Percentiles rank a stretch among this genome's conserved stretches.
Evolutionary conservation across 768 basidiomycete species (phyloP).

Genomic region (Suillus subluteus): DNA sequence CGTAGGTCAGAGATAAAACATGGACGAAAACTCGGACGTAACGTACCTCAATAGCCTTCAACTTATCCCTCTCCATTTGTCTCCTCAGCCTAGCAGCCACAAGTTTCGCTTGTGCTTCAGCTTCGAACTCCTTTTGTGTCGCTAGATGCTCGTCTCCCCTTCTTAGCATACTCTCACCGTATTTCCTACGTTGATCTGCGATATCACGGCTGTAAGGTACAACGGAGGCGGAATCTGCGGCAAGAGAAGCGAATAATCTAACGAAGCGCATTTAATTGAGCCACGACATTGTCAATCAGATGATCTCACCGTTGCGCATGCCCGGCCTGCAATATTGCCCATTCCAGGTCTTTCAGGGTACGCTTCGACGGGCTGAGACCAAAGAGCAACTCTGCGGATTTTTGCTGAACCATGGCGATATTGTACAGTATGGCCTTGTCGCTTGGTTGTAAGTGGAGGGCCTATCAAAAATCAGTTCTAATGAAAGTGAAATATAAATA

Average conservation of each 20-base stretch:
- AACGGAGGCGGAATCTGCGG: slow-evolving; percentile 64
- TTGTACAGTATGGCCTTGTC: slow-evolving; percentile 95
- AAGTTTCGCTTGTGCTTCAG: slow-evolving; percentile 69
- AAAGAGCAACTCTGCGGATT: slow-evolving; percentile 89
- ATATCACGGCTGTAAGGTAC: slow-evolving; percentile 87
- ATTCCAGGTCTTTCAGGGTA: slow-evolving; percentile 76
- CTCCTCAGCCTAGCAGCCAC: slow-evolving; percentile 78
- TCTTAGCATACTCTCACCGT: slow-evolving; percentile 85
- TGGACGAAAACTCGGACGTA: slow-evolving; percentile 9
- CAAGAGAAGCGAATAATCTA: slow-evolving; percentile 85
- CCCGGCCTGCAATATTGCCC: slow-evolving; percentile 76
- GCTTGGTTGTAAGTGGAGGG: slow-evolving; percentile 77
- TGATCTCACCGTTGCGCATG: slow-evolving; percentile 80
- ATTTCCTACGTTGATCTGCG: slow-evolving; percentile 87
- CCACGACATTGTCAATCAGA: neutral
- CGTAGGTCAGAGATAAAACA: neutral
- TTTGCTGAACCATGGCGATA: slow-evolving; percentile 98
- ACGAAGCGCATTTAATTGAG: slow-evolving; percentile 5
- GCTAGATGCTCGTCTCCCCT: slow-evolving; percentile 80
- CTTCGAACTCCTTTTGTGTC: slow-evolving; percentile 72
- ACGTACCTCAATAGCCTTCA: slow-evolving; percentile 68
- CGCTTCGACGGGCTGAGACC: slow-evolving; percentile 74
- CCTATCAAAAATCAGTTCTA: slow-evolving; percentile 48
- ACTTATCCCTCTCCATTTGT: slow-evolving; percentile 75
- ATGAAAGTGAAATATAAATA: neutral